phyloP scores from a whole-genome alignment of 2,329 filamentous ascomycete species.

The Curvularia hawaiiensis region DNA sequence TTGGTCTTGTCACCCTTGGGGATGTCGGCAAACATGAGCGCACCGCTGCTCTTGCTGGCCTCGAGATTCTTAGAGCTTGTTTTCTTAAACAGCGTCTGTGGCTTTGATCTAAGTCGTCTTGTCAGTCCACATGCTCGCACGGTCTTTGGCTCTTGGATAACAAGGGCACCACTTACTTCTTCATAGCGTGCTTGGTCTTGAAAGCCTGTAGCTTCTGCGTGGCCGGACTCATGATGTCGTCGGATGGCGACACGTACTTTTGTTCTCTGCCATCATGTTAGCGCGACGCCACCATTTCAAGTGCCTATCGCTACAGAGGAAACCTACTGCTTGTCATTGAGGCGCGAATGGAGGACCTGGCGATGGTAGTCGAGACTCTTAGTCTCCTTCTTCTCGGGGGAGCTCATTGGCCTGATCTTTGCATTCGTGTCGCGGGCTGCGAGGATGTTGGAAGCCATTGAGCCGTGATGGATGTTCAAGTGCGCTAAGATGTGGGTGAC shows the following conservation, averaged over 20 bases:
- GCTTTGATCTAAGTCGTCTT: conserved; percentile 39
- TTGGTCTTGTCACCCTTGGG: conserved; percentile 30
- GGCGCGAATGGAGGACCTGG: conserved; percentile 74
- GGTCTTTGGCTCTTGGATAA: not conserved
- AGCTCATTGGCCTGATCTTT: conserved; percentile 34
- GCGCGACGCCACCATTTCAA: conserved; percentile 1
- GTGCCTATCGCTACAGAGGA: not conserved
- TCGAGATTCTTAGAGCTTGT: conserved; percentile 49
- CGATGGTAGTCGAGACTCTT: conserved; percentile 73
- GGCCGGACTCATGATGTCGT: conserved; percentile 86
- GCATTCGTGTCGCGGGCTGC: conserved; percentile 70
- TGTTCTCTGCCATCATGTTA: conserved; percentile 49
- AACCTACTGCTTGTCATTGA: conserved; percentile 69
- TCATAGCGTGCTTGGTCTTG: conserved; percentile 79
- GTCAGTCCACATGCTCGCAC: conserved; percentile 17
- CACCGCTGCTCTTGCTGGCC: conserved; percentile 38
- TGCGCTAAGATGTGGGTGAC: conserved; percentile 2
- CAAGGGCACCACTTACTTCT: conserved; percentile 59
- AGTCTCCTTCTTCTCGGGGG: conserved; percentile 38
- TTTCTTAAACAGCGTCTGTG: conserved; percentile 50
- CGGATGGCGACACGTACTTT: conserved; percentile 81
- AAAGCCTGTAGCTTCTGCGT: conserved; percentile 81
- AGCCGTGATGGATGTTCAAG: not conserved
- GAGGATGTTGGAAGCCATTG: conserved; percentile 67
- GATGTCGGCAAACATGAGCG: conserved; percentile 47